phyloP scores from a whole-genome alignment of 331 rosid species.

The Quercus tomentella region DNA sequence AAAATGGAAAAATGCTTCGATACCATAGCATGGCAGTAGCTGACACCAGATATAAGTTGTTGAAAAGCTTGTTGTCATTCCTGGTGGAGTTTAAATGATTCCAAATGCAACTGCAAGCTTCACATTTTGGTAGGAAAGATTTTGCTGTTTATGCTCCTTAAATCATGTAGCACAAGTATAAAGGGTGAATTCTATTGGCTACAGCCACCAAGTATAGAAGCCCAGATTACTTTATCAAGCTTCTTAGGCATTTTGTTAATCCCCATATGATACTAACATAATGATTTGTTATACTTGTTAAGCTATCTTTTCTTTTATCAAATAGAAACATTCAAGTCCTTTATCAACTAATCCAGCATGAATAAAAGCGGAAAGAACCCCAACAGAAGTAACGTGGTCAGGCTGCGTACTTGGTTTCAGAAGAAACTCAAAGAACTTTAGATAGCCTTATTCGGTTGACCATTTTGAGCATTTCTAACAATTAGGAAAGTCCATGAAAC shows the following conservation, averaged over 20 bases:
- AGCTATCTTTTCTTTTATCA: conserved; percentile 59
- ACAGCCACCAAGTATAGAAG: too few species aligned
- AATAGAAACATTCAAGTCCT: conserved; percentile 57
- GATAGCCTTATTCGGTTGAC: conserved; percentile 51
- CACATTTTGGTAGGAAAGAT: conserved; percentile 15
- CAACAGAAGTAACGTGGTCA: conserved; percentile 53
- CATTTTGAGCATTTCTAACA: conserved; percentile 65
- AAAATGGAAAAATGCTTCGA: neutral
- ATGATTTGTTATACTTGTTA: conserved; percentile 54
- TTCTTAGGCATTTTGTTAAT: conserved; percentile 56
- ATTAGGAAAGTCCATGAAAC: conserved; percentile 73
- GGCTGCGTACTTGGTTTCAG: conserved; percentile 53
- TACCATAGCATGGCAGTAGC: conserved; percentile 93
- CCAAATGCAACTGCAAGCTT: conserved; percentile 72
- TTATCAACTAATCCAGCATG: conserved; percentile 61
- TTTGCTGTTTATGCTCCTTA: too few species aligned
- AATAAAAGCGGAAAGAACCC: conserved; percentile 65
- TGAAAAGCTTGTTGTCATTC: conserved; percentile 53
- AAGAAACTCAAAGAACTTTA: conserved; percentile 45
- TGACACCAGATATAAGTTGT: conserved; percentile 87
- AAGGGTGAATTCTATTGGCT: too few species aligned
- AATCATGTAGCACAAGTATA: too few species aligned
- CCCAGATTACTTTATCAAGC: conserved; percentile 24
- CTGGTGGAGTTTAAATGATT: conserved; percentile 58
- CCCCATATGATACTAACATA: conserved; percentile 57